A percentile compares a stretch with the other conserved stretches of the same genome.
These are phyloP conservation scores for Candida endomychidarum DNA, from an alignment of 805 yeast species.

Conservation along the genomic window DNA sequence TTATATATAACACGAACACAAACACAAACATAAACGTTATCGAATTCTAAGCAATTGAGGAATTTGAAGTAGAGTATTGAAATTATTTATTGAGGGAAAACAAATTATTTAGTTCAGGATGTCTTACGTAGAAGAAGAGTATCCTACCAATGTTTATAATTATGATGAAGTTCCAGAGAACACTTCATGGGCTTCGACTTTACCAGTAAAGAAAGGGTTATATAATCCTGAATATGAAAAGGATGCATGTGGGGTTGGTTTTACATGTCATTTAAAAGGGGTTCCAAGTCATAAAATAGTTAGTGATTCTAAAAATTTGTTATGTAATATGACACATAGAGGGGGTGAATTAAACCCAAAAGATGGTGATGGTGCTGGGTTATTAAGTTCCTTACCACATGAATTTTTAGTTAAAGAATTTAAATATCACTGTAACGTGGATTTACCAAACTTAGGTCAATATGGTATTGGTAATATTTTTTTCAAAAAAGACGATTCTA, in stretches of 20 bases:
- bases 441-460: slow-evolving; percentile 76
- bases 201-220: slow-evolving; percentile 84
- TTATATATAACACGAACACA: slow-evolving; percentile 1
- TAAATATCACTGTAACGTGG: slow-evolving; percentile 61
- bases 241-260: slow-evolving; percentile 99
- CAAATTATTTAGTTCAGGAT: too few relatives aligned
- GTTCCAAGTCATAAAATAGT: slow-evolving; percentile 84
- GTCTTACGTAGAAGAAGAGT: slow-evolving; percentile 43
- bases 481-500: slow-evolving; percentile 81
- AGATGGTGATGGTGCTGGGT: slow-evolving; percentile 99
- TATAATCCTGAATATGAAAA: slow-evolving; percentile 93
- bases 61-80: too few relatives aligned
- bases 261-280: slow-evolving; percentile 93
- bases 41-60: too few relatives aligned
- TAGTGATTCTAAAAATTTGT: slow-evolving; percentile 80
- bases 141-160: slow-evolving; percentile 47
- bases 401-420: slow-evolving; percentile 84
- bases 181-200: slow-evolving; percentile 87
- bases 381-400: slow-evolving; percentile 89
- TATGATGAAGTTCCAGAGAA: slow-evolving; percentile 78
- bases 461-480: slow-evolving; percentile 95
- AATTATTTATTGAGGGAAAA: neutral
- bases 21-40: neutral
- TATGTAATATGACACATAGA: slow-evolving; percentile 98
- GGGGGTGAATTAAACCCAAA: slow-evolving; percentile 98